Conservation (phyloP, 495 filamentous ascomycete genomes). For the Aspergillus ostianus region DNA sequence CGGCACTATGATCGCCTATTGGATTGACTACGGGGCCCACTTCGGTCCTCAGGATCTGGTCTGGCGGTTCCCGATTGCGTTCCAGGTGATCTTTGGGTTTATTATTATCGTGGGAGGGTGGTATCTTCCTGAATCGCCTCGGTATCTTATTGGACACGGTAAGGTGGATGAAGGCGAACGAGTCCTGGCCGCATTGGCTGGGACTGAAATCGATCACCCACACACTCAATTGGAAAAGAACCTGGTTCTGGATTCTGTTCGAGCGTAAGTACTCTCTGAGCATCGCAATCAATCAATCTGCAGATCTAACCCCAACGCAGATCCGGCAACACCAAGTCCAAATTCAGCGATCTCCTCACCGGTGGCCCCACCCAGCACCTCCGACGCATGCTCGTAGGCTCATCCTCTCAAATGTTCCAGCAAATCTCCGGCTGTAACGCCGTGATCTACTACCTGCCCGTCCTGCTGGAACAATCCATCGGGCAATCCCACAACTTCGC, state of each 20-base stretch:
- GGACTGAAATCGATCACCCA: constrained; percentile 12
- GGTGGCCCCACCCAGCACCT: constrained; percentile 33
- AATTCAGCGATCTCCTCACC: constrained; percentile 24
- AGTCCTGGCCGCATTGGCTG: constrained; percentile 44
- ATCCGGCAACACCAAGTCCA: constrained; percentile 26
- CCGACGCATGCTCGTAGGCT: constrained; percentile 32
- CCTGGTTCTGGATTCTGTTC: constrained; percentile 66
- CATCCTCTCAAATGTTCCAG: constrained; percentile 59
- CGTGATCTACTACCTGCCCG: constrained; percentile 74
- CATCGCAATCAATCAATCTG: not conserved
- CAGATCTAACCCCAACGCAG: not conserved
- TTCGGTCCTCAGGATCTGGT: constrained; percentile 33
- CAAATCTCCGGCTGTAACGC: constrained; percentile 69
- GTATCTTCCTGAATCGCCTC: constrained; percentile 66
- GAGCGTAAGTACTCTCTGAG: constrained; percentile 44
- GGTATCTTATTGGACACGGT: constrained; percentile 64
- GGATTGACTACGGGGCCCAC: constrained; percentile 70
- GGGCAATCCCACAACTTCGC: constrained; percentile 54
- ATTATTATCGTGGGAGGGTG: constrained; percentile 55
- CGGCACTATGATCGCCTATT: constrained; percentile 69
- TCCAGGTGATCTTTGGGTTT: constrained; percentile 66
- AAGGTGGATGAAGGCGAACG: constrained; percentile 47
- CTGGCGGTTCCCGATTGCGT: constrained; percentile 68
- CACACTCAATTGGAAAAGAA: constrained; percentile 44
- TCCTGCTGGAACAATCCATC: constrained; percentile 64